Evolutionary conservation across 2,329 filamentous ascomycete genomes (phyloP), one percentile per base, ranked within the genome.

Genomic region (Rhynchosporium agropyri): DNA sequence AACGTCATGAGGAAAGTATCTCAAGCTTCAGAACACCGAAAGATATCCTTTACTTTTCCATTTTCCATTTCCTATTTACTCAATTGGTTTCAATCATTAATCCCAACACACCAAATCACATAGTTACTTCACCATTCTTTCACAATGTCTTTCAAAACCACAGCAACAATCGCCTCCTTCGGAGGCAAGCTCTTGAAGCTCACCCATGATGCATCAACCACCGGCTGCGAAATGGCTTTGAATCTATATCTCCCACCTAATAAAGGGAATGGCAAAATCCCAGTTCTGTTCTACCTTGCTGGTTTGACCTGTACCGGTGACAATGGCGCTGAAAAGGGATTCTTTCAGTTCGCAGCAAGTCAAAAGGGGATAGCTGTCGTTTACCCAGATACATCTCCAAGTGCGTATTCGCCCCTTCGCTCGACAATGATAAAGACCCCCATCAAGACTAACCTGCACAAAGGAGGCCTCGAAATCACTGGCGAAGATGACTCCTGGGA

Each of bases 101-200:
- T 29, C 31, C n/a, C 3, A 12, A 26, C 20, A 20, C 20, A 20
- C 20, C 20, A 20, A 20, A 20, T 20, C 20, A 20, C 20, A 20
- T 20, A 20, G 20, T 20, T 20, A 20, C 20, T 20, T 20, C 20
- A 20, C 20, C 20, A 20, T 20, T 20, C 20, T 20, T 4, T 20
- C 5, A 46, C 7, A 67, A 95, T 95, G 93, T 81, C 89, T 64
- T 92, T 98, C 82, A 91, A 90, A 75, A 96, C 90, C 70, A 96
- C 90, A 76, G 89, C 91, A 65, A 91, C 90, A 67, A 97, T 98
- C 78, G 84, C 88, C 81, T 91, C 88, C 76, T 98, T 97, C 76
- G 94, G 93, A 75, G 95, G 95, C 75, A 92, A 92, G 79, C 89
- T 99, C 64, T 85, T 97, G 72, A 98, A 99, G 83, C 90, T 99